Conservation (phyloP, 805 yeast species). For the Sungouiella blattae region DNA sequence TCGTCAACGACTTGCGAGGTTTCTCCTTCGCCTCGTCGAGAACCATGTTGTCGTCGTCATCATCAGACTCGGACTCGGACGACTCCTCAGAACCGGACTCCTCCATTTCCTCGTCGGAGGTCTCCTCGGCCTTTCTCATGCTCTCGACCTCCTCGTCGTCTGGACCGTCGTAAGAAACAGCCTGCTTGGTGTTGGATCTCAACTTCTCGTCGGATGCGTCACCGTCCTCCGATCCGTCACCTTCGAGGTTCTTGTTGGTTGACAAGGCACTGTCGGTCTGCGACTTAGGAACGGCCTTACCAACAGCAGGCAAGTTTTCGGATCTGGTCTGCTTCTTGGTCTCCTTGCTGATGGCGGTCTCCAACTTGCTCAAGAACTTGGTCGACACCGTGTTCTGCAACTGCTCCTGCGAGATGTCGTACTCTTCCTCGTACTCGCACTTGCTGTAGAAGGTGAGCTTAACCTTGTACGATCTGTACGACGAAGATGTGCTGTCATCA, state of each 20-base stretch:
- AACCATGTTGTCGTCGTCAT: slow-evolving; percentile 12
- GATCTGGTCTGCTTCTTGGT: slow-evolving; percentile 72
- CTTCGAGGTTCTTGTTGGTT: slow-evolving; percentile 29
- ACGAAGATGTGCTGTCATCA: slow-evolving; percentile 40
- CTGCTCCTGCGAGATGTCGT: slow-evolving; percentile 79
- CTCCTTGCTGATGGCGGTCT: slow-evolving; percentile 72
- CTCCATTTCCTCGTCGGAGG: slow-evolving; percentile 64
- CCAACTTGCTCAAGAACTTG: slow-evolving; percentile 67
- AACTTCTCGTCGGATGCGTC: slow-evolving; percentile 60
- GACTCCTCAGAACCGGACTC: slow-evolving; percentile 32
- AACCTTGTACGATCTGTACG: slow-evolving; percentile 71
- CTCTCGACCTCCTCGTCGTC: slow-evolving; percentile 93
- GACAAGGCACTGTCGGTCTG: slow-evolving; percentile 33
- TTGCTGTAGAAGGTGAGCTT: slow-evolving; percentile 71
- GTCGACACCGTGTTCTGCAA: slow-evolving; percentile 65
- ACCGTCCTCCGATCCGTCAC: slow-evolving; percentile 53
- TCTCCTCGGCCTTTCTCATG: slow-evolving; percentile 77
- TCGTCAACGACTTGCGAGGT: slow-evolving; percentile 34
- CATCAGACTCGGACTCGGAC: slow-evolving; percentile 35
- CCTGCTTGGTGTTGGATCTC: slow-evolving; percentile 67
- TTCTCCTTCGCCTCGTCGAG: slow-evolving; percentile 16
- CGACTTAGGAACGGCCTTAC: slow-evolving; percentile 59
- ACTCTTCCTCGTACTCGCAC: slow-evolving; percentile 78
- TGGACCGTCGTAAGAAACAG: slow-evolving; percentile 90
- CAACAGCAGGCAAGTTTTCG: slow-evolving; percentile 59